Percentiles rank a stretch among this genome's conserved stretches.
Conservation (phyloP, 768 basidiomycete genomes). For the Amanita inopinata region DNA sequence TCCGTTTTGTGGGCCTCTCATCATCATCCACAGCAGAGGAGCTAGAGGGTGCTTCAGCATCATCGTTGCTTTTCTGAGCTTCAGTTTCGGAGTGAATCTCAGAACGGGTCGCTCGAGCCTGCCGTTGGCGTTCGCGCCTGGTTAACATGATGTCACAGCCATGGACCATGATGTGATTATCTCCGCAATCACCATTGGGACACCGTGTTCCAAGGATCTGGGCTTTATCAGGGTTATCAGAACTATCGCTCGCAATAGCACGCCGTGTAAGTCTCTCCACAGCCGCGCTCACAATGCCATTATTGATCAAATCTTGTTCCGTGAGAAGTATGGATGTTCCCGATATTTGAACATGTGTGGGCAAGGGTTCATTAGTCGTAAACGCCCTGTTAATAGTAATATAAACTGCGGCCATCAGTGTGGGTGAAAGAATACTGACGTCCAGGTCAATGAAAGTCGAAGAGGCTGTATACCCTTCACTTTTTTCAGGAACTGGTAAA, state of each 20-base stretch:
- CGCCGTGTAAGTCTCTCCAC: background rate
- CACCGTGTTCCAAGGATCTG: too few relatives aligned
- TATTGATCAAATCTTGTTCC: conserved; percentile 1
- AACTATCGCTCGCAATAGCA: background rate
- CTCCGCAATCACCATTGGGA: too few relatives aligned
- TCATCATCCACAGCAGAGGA: too few relatives aligned
- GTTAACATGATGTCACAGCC: conserved; percentile 32
- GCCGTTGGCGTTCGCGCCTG: conserved; percentile 26
- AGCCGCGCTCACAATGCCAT: background rate
- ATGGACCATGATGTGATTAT: too few relatives aligned
- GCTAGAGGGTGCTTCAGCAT: too few relatives aligned
- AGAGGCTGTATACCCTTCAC: conserved; percentile 51
- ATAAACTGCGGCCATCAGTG: background rate
- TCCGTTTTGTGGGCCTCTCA: too few relatives aligned
- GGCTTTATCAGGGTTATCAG: too few relatives aligned
- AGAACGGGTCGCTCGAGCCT: conserved; percentile 10
- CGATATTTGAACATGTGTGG: conserved; percentile 22
- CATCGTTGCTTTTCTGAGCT: too few relatives aligned
- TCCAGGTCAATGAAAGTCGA: conserved; percentile 56
- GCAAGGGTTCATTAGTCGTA: conserved; percentile 29
- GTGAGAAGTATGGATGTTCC: conserved; percentile 18
- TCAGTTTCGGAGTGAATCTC: background rate
- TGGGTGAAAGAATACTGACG: conserved; percentile 29
- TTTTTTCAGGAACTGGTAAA: conserved; percentile 34
- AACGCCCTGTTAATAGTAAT: conserved; percentile 33